These are phyloP conservation scores for Meredithiella fracta DNA, from an alignment of 2,329 filamentous ascomycete species.

Conservation along the genomic window DNA sequence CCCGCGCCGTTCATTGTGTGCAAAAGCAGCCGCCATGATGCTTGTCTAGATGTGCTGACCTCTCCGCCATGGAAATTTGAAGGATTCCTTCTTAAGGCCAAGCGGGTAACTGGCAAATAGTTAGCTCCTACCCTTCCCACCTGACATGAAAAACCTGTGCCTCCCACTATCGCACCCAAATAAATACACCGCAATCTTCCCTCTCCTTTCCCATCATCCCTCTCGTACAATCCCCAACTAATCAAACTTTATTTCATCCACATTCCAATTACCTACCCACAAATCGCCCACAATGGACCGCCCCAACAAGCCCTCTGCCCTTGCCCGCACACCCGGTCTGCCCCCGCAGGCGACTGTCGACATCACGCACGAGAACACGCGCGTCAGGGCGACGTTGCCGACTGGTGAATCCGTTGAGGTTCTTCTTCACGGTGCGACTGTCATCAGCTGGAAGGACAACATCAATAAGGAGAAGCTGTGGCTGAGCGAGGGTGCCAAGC, in stretches of 20 bases:
- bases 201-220: neutral
- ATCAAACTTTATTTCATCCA: neutral
- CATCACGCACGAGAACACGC: conserved; percentile 52
- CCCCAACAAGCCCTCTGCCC: conserved; percentile 63
- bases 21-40: too few species aligned
- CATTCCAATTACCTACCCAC: neutral
- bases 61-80: too few species aligned
- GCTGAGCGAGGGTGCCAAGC: conserved; percentile 59
- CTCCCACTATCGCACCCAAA: too few species aligned
- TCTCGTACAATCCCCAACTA: neutral
- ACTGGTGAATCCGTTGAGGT: conserved; percentile 77
- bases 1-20: too few species aligned
- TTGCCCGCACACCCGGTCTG: conserved; percentile 56
- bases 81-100: too few species aligned
- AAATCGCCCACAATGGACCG: conserved; percentile 48
- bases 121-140: too few species aligned
- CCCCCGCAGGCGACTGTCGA: conserved; percentile 62
- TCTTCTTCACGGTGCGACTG: conserved; percentile 79
- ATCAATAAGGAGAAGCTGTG: conserved; percentile 70
- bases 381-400: conserved; percentile 64
- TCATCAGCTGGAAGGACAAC: conserved; percentile 81
- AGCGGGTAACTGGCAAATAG: too few species aligned
- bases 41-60: too few species aligned
- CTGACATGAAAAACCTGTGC: too few species aligned
- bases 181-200: too few species aligned